phyloP scores from a whole-genome alignment of 2,329 filamentous ascomycete genomes.

The Fusarium sp. region DNA sequence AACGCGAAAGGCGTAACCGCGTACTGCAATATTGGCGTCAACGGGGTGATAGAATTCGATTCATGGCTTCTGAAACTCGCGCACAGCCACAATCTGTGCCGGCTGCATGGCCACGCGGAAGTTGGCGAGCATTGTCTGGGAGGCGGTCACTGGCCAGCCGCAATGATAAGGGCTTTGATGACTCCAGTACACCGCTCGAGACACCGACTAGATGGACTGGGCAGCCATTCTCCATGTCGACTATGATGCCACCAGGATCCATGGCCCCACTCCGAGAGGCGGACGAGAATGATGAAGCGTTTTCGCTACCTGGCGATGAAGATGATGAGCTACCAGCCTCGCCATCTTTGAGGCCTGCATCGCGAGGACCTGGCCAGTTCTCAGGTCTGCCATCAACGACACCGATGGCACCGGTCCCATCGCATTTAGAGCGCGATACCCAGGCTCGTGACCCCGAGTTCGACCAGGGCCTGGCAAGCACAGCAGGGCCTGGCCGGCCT shows the following conservation, averaged over 20 bases:
- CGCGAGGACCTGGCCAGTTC: conserved; percentile 34
- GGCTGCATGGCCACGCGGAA: conserved; percentile 35
- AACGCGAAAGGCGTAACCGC: conserved; percentile 47
- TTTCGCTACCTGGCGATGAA: conserved; percentile 39
- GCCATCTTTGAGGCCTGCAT: conserved; percentile 34
- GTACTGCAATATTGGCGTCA: conserved; percentile 48
- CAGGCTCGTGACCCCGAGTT: conserved; percentile 35
- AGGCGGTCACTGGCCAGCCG: conserved; percentile 40
- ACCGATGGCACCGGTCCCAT: conserved; percentile 55
- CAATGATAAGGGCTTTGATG: conserved; percentile 34
- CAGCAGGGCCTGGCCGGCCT: not conserved
- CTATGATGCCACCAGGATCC: conserved; percentile 41
- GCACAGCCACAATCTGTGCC: conserved; percentile 26
- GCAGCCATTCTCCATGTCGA: conserved; percentile 51
- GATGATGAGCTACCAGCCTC: conserved; percentile 39
- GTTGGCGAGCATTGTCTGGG: conserved; percentile 42
- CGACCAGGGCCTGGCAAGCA: not conserved
- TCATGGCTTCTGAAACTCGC: conserved; percentile 2
- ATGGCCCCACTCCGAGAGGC: conserved; percentile 48
- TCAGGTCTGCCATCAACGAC: conserved; percentile 53
- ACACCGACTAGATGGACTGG: conserved; percentile 62
- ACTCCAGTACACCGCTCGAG: conserved; percentile 43
- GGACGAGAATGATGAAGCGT: conserved; percentile 44
- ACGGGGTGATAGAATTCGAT: conserved; percentile 26
- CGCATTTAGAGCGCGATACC: conserved; percentile 54